Evolutionary conservation across 495 filamentous ascomycete species (phyloP).

Genomic region (Tuber brumale): DNA sequence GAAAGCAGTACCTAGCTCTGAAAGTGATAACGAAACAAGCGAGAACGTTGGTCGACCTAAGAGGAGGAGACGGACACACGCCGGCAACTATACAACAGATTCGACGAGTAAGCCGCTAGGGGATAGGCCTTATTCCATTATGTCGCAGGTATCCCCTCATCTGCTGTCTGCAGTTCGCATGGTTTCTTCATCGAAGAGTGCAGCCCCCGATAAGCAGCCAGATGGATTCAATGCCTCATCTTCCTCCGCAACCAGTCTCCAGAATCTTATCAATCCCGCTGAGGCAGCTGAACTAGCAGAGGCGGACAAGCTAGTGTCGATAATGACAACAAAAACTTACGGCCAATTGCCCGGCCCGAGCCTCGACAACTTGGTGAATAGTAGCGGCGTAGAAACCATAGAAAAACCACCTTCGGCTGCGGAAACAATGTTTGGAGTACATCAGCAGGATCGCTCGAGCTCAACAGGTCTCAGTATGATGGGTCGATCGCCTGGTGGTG

Average conservation of each 20-base stretch:
- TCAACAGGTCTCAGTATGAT: constrained; percentile 5
- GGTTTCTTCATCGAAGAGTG: constrained; percentile 24
- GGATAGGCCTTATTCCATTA: constrained; percentile 6
- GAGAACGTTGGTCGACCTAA: constrained; percentile 18
- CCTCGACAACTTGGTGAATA: constrained; percentile 9
- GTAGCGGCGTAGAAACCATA: constrained; percentile 16
- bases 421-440: constrained; percentile 24
- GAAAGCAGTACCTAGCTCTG: constrained; percentile 22
- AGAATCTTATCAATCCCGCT: constrained; percentile 26
- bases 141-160: constrained; percentile 34
- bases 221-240: constrained; percentile 5
- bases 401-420: constrained; percentile 17
- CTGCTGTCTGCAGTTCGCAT: constrained; percentile 36
- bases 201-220: constrained; percentile 12
- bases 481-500: constrained; percentile 9
- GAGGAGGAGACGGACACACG: constrained; percentile 33
- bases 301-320: constrained; percentile 37
- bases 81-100: constrained; percentile 17
- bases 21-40: constrained; percentile 15
- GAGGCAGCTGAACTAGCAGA: constrained; percentile 28
- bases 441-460: constrained; percentile 15
- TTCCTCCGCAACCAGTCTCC: constrained; percentile 17
- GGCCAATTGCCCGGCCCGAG: constrained; percentile 12
- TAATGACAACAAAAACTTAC: constrained; percentile 38
- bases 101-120: constrained; percentile 18